These are phyloP conservation scores for Candida albicans DNA, from an alignment of 1,139 yeast genomes.

Conservation along the genomic window DNA sequence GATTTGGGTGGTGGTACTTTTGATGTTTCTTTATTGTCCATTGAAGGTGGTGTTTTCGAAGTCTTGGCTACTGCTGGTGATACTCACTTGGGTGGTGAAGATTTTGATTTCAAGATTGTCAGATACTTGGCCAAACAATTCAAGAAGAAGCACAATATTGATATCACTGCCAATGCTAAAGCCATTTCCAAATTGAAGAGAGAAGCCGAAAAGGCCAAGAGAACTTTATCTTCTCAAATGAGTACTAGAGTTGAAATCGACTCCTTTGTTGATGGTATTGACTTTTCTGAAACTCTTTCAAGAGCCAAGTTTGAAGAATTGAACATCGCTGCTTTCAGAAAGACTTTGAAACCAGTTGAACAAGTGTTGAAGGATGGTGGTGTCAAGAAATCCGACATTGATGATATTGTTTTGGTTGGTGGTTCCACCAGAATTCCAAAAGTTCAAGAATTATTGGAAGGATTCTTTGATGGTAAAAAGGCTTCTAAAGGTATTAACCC, in stretches of 20 bases:
- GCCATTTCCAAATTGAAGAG: constrained; percentile 89
- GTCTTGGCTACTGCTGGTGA: constrained; percentile 56
- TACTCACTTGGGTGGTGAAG: constrained; percentile 79
- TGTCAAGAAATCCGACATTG: constrained; percentile 76
- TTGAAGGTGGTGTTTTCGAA: constrained; percentile 55
- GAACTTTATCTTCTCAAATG: constrained; percentile 89
- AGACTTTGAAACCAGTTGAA: constrained; percentile 90
- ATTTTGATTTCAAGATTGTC: constrained; percentile 87
- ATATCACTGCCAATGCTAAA: constrained; percentile 70
- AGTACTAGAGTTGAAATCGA: constrained; percentile 91
- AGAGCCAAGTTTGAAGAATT: constrained; percentile 96
- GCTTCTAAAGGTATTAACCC: constrained; percentile 96
- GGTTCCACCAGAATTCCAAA: constrained; percentile 98
- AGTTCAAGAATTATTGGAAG: constrained; percentile 87
- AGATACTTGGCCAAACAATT: constrained; percentile 81
- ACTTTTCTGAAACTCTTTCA: constrained; percentile 86
- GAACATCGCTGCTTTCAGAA: constrained; percentile 82
- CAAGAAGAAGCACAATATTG: constrained; percentile 85
- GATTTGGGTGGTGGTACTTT: constrained; percentile 59
- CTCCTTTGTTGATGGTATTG: constrained; percentile 93
- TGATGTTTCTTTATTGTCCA: constrained; percentile 51
- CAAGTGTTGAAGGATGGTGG: constrained; percentile 89
- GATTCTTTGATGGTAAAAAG: constrained; percentile 87
- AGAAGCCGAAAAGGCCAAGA: constrained; percentile 96
- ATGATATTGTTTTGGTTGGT: constrained; percentile 93